Base-by-base conservation (phyloP, 139 green algal genomes). In the Picochlorum sp. region DNA sequence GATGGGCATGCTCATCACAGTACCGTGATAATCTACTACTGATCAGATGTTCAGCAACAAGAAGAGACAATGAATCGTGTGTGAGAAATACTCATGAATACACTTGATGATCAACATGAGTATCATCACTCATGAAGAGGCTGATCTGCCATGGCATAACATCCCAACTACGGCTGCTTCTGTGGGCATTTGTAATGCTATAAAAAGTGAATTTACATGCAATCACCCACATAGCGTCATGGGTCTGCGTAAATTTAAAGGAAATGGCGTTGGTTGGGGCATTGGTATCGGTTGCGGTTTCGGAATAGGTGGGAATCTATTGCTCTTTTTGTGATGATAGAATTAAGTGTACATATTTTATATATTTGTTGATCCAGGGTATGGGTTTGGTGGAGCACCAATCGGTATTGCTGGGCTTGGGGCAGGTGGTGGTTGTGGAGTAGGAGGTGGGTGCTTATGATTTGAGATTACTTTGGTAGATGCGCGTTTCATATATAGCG, bases 351-450 rank as follows among this genome's bases (percentile, higher is more conserved):
- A n/a, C n/a, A n/a, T n/a, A n/a, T n/a, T 28, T 1, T 20, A 30
- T 59, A 8, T 20, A 9, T 21, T 10, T 59, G 0, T n/a, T 14
- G 1, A 26, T 57, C 18, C 67, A 74, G 67, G 67, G 15, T 75
- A 62, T 51, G 68, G 68, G 24, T 75, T 75, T 75, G 68, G 68
- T 45, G 68, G 68, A 14, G 61, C 61, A 21, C 61, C 61, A 23
- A 30, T 75, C 2, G 68, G 68, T 4, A 44, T 75, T 16, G 58
- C 60, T 2, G 61, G 68, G 3, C 50, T 75, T 23, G 60, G 61
- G 11, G 45, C 24, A 16, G 68, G 68, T 50, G 68, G 68, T 55
- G 65, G 65, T 38, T 75, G 68, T 58, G 68, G 68, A 31, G 50
- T 70, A 45, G 60, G 58, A 31, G 51, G 51, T 59, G 23, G 10